phyloP scores from a whole-genome alignment of 2,329 filamentous ascomycete species.

The Pyrenophora teres region DNA sequence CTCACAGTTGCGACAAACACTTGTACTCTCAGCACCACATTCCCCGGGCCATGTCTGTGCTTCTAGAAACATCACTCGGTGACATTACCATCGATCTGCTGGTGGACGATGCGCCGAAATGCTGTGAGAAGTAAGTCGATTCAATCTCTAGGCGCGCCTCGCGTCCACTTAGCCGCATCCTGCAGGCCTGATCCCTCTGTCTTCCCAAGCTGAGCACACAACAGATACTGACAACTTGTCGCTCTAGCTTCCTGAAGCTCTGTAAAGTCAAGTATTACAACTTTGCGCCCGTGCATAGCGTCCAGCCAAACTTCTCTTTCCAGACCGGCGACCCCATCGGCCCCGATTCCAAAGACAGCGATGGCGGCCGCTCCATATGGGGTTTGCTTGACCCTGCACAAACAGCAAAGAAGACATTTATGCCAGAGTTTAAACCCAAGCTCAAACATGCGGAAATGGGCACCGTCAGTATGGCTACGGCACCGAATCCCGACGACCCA shows the following conservation, averaged over 20 bases:
- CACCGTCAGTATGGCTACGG: conserved; percentile 98
- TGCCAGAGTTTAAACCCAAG: conserved; percentile 82
- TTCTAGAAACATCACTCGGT: conserved; percentile 89
- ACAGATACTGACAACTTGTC: conserved; percentile 57
- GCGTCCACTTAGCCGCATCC: conserved; percentile 26
- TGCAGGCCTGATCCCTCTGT: conserved; percentile 30
- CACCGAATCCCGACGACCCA: conserved; percentile 72
- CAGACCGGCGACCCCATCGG: conserved; percentile 95
- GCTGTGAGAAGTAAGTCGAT: conserved; percentile 85
- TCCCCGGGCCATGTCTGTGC: conserved; percentile 73
- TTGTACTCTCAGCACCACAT: conserved; percentile 14
- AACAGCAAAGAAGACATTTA: conserved; percentile 74
- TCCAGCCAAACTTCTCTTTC: conserved; percentile 95
- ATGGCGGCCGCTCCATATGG: conserved; percentile 95
- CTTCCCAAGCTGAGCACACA: conserved; percentile 57
- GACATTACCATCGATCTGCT: conserved; percentile 95
- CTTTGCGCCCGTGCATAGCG: conserved; percentile 86
- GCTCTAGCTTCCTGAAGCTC: conserved; percentile 86
- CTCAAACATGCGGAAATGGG: conserved; percentile 87
- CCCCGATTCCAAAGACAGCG: conserved; percentile 79
- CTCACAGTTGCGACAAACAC: conserved; percentile 30
- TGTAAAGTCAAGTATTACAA: conserved; percentile 99
- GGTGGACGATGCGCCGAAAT: conserved; percentile 84
- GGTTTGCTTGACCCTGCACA: conserved; percentile 68
- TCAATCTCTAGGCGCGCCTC: conserved; percentile 21